phyloP scores from a whole-genome alignment of 768 basidiomycete genomes.

The Naganishia randhawae region DNA sequence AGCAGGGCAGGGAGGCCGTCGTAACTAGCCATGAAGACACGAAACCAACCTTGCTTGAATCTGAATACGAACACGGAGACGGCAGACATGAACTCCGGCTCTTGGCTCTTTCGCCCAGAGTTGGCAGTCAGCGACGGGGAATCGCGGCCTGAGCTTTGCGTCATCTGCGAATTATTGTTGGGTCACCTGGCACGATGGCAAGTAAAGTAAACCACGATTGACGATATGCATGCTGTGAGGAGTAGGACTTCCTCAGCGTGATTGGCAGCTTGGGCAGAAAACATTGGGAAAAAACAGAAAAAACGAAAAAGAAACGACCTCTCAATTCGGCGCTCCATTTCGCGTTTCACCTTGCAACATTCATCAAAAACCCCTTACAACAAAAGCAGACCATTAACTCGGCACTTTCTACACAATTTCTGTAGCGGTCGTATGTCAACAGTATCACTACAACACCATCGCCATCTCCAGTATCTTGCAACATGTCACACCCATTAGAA shows the following conservation, averaged over 20 bases:
- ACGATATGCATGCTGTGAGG: not conserved
- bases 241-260: not conserved
- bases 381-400: not conserved
- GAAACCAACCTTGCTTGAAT: not conserved
- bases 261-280: no score
- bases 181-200: not conserved
- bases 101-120: not conserved
- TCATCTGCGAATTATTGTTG: not conserved
- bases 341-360: not conserved
- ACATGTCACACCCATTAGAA: slow-evolving; percentile 22
- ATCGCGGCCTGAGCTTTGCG: not conserved
- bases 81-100: not conserved
- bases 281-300: not conserved
- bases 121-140: not conserved
- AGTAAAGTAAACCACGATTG: not conserved
- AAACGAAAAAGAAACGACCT: not conserved
- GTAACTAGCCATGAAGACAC: not conserved
- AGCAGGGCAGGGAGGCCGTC: not conserved
- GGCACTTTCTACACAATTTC: not conserved
- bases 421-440: not conserved
- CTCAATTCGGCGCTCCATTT: not conserved
- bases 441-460: not conserved
- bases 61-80: not conserved
- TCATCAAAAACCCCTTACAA: not conserved
- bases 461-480: not conserved